Evolutionary conservation across 148 eudicot genomes (phyloP), one percentile per base, ranked within the genome.

Genomic region (Camellia japonica): DNA sequence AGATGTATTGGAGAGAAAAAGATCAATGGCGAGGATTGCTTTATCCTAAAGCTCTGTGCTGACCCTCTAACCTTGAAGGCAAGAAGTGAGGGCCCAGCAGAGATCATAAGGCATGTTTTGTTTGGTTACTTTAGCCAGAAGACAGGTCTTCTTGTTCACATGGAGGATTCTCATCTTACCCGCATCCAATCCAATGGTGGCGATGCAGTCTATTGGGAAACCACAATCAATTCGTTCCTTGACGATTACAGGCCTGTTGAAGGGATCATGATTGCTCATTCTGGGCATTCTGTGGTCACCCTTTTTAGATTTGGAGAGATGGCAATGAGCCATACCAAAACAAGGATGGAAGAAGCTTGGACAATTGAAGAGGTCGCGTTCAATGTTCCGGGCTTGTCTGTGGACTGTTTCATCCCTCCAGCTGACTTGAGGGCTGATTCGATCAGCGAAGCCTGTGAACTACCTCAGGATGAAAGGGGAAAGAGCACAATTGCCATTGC

Each of bases 311-410:
- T 89, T 54, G 91, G 90, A 1, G 91, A 89, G 68, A 80, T 78
- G 73, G 89, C 91, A 3, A 89, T 89, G 91, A 87, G 91, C 81
- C 91, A 89, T 73, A 83, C 91, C 16, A 89, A 80, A 68, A 89
- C 91, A 1, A 85, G 89, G 77, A 87, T 87, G 91, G 89, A 89
- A 83, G 91, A 89, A 80, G 82, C 85, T 49, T 89, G 91, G 91
- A 85, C 89, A 55, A 89, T 89, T 73, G 89, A 87, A 66, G 91
- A 89, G 82, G 91, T 89, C 14, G 91, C 89, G 2, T 89, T 87
- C 74, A 89, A 89, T 60, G 87, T 89, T 62, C 91, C 89, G 2
- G 91, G 91, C 38, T 71, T 89, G 76, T 89, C 91, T 11, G 5
- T 80, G 10, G 91, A 89, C 71, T 89, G 91, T 80, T 89, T 89